These are phyloP conservation scores for Pleurozium schreberi DNA, from an alignment of 225 moss, liverwort and hornwort genomes.

Conservation along the genomic window DNA sequence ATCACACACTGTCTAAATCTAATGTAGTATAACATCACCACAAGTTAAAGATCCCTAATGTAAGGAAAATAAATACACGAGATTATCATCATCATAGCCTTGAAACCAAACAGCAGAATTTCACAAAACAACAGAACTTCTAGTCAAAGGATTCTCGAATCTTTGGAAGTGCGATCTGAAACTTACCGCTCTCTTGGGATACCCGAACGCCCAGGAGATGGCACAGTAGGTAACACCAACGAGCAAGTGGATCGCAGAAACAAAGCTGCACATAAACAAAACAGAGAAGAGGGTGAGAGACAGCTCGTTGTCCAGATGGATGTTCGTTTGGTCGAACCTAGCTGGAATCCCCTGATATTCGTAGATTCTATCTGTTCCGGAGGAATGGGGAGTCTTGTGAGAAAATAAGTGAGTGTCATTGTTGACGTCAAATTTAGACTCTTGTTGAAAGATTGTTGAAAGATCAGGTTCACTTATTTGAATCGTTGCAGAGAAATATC, in stretches of 20 bases:
- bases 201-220: slow-evolving; percentile 55
- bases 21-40: background rate
- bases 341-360: background rate
- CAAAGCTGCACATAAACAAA: slow-evolving; percentile 45
- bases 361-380: background rate
- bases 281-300: background rate
- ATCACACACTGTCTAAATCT: background rate
- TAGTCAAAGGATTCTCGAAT: background rate
- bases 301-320: background rate
- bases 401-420: background rate
- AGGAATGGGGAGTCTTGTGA: background rate
- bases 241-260: slow-evolving; percentile 68
- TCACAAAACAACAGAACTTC: background rate
- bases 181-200: slow-evolving; percentile 81
- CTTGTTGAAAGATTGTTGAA: background rate
- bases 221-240: slow-evolving; percentile 79
- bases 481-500: background rate
- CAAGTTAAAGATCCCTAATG: background rate
- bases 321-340: background rate
- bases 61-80: background rate
- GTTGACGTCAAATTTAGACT: background rate
- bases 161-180: background rate
- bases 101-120: background rate
- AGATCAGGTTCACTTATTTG: background rate
- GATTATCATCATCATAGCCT: background rate